phyloP scores from a whole-genome alignment of 441 rosid genomes.

The Adansonia rubrostipa region DNA sequence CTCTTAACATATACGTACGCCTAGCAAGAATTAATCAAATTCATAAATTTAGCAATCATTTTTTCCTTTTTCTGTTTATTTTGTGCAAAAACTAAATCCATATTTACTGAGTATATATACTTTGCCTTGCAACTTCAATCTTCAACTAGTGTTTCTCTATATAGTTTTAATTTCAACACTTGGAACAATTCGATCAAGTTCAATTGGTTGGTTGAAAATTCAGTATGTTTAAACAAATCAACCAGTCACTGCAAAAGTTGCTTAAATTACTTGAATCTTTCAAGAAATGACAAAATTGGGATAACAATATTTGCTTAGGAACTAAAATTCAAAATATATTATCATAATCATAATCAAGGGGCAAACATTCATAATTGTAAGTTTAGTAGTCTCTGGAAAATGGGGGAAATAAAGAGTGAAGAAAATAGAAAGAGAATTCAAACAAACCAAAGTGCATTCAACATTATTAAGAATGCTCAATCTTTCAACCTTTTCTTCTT shows the following conservation, averaged over 20 bases:
- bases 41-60: not conserved
- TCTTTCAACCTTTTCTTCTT: slow-evolving; percentile 36
- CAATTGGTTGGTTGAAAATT: not conserved
- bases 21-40: not conserved
- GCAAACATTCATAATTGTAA: not conserved
- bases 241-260: not conserved
- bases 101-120: not conserved
- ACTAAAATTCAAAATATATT: not conserved
- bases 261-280: not conserved
- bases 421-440: not conserved
- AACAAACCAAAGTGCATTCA: not conserved
- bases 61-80: not conserved
- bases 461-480: slow-evolving; percentile 7
- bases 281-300: not conserved
- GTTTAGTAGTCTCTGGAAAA: not conserved
- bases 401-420: not conserved
- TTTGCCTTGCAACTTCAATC: not conserved
- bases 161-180: not conserved
- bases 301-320: not conserved
- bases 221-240: not conserved
- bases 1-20: not conserved
- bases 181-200: not conserved
- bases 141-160: not conserved
- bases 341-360: slow-evolving; percentile 14
- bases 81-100: not conserved